Evolutionary conservation across 2,329 filamentous ascomycete genomes (phyloP).

Genomic region (Colletotrichum orchidophilum): DNA sequence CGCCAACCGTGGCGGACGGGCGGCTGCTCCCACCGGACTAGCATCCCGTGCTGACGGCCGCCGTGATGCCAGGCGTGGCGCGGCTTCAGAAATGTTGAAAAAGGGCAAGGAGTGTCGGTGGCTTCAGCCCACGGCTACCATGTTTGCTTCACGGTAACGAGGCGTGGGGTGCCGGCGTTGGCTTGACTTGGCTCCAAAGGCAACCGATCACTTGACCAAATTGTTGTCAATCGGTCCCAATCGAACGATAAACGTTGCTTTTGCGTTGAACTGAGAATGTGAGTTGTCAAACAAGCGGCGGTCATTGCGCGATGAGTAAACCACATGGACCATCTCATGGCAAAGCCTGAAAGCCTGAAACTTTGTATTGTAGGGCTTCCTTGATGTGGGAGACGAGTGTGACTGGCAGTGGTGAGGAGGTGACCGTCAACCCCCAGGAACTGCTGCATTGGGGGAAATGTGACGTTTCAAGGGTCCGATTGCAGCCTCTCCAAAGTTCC

Average conservation of each 20-base stretch:
- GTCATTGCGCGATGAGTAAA: slow-evolving; percentile 19
- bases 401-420: background rate
- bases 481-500: slow-evolving; percentile 11
- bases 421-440: background rate
- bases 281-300: slow-evolving; percentile 24
- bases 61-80: slow-evolving; percentile 1
- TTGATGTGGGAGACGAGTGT: background rate
- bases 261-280: background rate
- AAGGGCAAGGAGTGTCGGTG: background rate
- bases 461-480: slow-evolving; percentile 27
- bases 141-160: background rate
- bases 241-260: slow-evolving; percentile 7
- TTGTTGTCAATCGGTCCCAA: background rate
- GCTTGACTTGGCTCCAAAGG: slow-evolving; percentile 10
- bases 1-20: slow-evolving; percentile 2
- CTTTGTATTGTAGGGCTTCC: background rate
- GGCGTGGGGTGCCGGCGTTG: slow-evolving; percentile 1
- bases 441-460: slow-evolving; percentile 16
- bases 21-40: background rate
- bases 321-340: background rate
- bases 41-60: background rate
- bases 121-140: slow-evolving; percentile 10
- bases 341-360: slow-evolving; percentile 1
- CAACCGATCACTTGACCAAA: slow-evolving; percentile 8
- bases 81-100: background rate